Evolutionary conservation across 352 stramenopile species (phyloP), one percentile per base, ranked within the genome.

Genomic region (Poterioochromonas sp.): DNA sequence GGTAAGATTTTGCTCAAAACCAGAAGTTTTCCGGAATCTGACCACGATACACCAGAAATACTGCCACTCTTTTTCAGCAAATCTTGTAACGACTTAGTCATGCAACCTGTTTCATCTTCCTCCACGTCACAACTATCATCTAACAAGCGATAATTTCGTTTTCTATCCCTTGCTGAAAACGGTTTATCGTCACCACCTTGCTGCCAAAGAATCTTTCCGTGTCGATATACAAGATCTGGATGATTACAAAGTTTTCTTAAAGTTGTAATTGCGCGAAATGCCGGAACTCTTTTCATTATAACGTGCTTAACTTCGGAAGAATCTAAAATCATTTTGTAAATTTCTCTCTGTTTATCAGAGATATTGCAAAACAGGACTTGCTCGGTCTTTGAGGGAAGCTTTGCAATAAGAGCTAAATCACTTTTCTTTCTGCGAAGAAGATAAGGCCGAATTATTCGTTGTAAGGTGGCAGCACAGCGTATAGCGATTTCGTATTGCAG

Each of bases 191-290:
- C 37, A 8, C 68, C 34, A 1, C 51, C 34, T n/a, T 81, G 39
- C 22, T 35, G 29, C 64, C 58, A 76, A 39, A 73, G 58, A 41
- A 77, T 78, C 26, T 49, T 63, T 39, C 39, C 43, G 22, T 47
- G 37, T 34, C 65, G 77, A 62, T 83, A 85, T 0, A 97, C 83
- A 43, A 98, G 83, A 80, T 97, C 93, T 5, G 95, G 92, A 79
- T 99, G 95, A 81, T 98, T 98, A 85, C 94, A 99, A 76, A 99
- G 95, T 80, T 98, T 97, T 35, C 94, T 88, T n/a, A 99, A 85
- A 26, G 97, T 89, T 18, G 90, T 92, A 40, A 98, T 95, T 11
- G 94, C 92, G 71, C 81, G 83, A 22, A 92, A 83, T 34, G 92
- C 86, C 2, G 22, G 20, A 22, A 68, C 20, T 32, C 91, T 87